Conservation (phyloP, 1,284 basidiomycete species). For the Lignosus rhinocerotis region DNA sequence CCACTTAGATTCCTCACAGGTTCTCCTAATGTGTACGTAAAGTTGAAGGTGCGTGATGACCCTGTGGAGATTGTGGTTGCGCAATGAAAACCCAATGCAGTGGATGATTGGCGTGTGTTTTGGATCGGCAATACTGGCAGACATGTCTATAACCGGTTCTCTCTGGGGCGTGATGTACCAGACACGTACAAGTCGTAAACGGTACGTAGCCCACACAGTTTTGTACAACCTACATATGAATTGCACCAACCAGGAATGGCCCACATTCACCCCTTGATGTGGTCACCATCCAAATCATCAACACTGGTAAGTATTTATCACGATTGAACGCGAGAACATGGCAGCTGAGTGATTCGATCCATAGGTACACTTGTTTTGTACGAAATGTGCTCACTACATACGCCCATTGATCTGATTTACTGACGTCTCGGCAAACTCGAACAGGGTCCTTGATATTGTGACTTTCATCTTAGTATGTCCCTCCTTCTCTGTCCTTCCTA, state of each 20-base stretch:
- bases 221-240: too few species aligned
- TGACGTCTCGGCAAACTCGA: neutral
- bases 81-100: neutral
- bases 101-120: neutral
- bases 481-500: too few species aligned
- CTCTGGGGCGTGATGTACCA: neutral
- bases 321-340: neutral
- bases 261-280: neutral
- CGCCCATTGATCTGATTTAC: neutral
- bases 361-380: neutral
- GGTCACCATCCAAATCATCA: neutral
- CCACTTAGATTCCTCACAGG: neutral
- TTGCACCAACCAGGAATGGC: neutral
- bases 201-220: neutral
- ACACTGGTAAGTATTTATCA: neutral
- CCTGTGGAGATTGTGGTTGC: neutral
- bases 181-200: neutral
- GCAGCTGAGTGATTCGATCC: neutral
- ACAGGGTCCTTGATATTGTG: neutral
- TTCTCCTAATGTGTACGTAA: neutral
- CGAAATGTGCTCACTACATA: neutral
- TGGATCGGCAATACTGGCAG: neutral
- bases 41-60: neutral
- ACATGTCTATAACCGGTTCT: neutral
- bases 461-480: neutral